Evolutionary conservation across 805 yeast genomes (phyloP), one percentile per base, ranked within the genome.

Genomic region (Tetrapisispora phaffii): DNA sequence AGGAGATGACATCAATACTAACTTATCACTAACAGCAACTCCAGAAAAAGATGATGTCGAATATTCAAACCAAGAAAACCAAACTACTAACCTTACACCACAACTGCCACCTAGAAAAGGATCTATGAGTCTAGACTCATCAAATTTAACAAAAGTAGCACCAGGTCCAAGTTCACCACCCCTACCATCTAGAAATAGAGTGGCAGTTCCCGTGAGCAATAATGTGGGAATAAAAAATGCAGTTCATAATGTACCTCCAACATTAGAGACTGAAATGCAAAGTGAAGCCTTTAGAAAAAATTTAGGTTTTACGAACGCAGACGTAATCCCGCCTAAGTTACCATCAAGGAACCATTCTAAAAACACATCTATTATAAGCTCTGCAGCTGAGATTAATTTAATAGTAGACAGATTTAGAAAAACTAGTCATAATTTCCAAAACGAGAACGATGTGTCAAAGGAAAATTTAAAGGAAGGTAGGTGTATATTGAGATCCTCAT

Each of bases 381-480:
- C 60, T 34, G 59, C 54, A 47, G 70, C 73, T 33, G 74, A 75
- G 46, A 73, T 77, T 50, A 83, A 77, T 57, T 68, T 86, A 49
- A 68, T 85, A 32, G 72, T 79, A 39, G 73, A 79, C 40, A 73
- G 86, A 49, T 73, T 74, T 42, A 72, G 74, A 50, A 79, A 76
- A 41, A 76, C 82, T 41, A 70, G 72, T 46, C 70, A 70, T 44
- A 77, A 72, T 32, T 71, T 77, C 40, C 67, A 68, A 24, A 59
- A 72, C 8, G 76, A 74, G 44, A 74, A 79, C 38, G 68, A 68
- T 8, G 65, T 71, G 26, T 75, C 77, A 20, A 75, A 74, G 55
- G 81, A 76, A 41, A 73, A 74, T 31, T 63, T 77, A 15, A 63
- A 67, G 34, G 64, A 69, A 8, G 80, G 81, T 24, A 65, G 72